Conservation (phyloP, 139 green algal species). For the Raphidocelis subcapitata region DNA sequence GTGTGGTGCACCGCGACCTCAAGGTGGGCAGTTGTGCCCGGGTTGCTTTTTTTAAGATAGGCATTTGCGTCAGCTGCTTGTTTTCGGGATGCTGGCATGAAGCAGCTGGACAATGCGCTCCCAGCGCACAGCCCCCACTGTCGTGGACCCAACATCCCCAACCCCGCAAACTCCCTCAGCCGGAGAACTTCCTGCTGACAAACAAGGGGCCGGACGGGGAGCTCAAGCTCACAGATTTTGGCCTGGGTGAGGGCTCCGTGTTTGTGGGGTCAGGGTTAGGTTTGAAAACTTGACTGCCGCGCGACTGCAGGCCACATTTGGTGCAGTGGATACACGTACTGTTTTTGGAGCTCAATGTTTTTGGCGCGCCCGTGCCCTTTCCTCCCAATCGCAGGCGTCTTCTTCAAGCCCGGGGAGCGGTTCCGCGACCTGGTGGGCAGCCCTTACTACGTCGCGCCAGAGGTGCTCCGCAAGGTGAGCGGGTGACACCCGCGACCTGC, state of each 20-base stretch:
- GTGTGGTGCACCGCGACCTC: conserved; percentile 88
- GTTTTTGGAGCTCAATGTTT: too few species aligned
- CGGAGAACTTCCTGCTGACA: conserved; percentile 97
- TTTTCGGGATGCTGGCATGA: too few species aligned
- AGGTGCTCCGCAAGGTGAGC: conserved; percentile 58
- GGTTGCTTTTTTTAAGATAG: neutral
- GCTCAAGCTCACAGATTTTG: conserved; percentile 95
- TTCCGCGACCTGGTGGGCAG: conserved; percentile 83
- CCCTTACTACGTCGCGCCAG: conserved; percentile 77
- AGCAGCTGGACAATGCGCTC: neutral
- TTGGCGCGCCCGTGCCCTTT: too few species aligned
- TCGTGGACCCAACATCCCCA: neutral
- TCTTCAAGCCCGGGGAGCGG: conserved; percentile 86
- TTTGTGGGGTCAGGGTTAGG: too few species aligned
- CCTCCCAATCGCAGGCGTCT: too few species aligned
- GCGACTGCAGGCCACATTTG: too few species aligned
- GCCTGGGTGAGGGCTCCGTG: conserved; percentile 63
- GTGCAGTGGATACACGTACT: too few species aligned
- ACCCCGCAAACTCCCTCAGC: conserved; percentile 43
- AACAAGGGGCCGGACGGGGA: conserved; percentile 30
- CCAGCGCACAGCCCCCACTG: neutral
- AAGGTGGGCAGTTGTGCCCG: neutral
- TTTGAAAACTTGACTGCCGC: too few species aligned
- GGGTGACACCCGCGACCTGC: too few species aligned
- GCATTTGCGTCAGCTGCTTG: neutral